phyloP scores from a whole-genome alignment of 257 asterid genomes.

The Orobanche coerulescens region DNA sequence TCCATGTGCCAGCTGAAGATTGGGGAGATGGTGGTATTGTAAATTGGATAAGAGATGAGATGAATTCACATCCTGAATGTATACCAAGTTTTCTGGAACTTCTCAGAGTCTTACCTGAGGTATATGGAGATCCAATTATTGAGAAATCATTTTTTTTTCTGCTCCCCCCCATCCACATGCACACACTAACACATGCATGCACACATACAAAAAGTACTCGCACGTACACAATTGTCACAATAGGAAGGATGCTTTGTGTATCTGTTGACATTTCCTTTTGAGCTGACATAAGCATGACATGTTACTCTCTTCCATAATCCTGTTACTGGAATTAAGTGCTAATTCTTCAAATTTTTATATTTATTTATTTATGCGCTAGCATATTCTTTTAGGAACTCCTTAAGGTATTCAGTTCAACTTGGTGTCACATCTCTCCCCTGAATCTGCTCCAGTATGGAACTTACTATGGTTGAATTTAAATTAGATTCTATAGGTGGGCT shows the following conservation, averaged over 20 bases:
- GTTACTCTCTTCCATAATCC: neutral
- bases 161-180: neutral
- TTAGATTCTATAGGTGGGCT: neutral
- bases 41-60: slow-evolving; percentile 82
- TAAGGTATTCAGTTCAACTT: slow-evolving; percentile 8
- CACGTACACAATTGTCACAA: neutral
- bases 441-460: neutral
- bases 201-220: neutral
- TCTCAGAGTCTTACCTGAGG: slow-evolving; percentile 96
- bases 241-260: neutral
- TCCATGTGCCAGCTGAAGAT: slow-evolving; percentile 85
- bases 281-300: slow-evolving; percentile 3
- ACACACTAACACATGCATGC: neutral
- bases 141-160: neutral
- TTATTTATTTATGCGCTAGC: neutral
- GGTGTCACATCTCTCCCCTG: neutral
- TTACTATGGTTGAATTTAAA: slow-evolving; percentile 10
- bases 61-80: slow-evolving; percentile 84
- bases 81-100: slow-evolving; percentile 95
- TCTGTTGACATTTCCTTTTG: neutral
- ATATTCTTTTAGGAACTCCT: neutral
- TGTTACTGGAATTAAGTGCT: slow-evolving; percentile 5
- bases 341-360: neutral
- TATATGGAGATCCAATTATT: slow-evolving; percentile 24
- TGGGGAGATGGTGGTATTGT: slow-evolving; percentile 98